Conservation (phyloP, 2,329 filamentous ascomycete species). For the Aspergillus novofumigatus region DNA sequence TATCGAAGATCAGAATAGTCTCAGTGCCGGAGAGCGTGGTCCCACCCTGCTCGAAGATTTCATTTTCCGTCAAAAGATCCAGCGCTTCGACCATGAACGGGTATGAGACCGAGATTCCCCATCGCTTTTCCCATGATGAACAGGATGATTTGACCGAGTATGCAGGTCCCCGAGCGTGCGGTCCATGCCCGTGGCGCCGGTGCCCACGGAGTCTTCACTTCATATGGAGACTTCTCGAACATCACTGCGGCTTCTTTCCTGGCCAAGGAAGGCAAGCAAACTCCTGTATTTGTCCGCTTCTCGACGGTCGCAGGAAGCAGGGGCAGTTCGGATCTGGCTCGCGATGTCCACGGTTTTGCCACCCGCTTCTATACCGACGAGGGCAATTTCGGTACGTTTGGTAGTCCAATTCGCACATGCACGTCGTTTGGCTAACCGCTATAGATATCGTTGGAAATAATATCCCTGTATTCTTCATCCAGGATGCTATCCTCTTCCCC, state of each 20-base stretch:
- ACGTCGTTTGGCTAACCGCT: constrained; percentile 5
- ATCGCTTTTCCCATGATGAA: not conserved
- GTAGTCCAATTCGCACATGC: not conserved
- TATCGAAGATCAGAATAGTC: constrained; percentile 62
- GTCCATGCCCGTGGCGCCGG: constrained; percentile 67
- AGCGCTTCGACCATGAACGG: constrained; percentile 66
- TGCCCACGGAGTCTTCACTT: constrained; percentile 66
- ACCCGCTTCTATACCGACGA: constrained; percentile 67
- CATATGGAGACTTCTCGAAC: constrained; percentile 63
- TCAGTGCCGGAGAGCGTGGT: constrained; percentile 64
- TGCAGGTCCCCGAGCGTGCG: constrained; percentile 57
- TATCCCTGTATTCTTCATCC: constrained; percentile 42
- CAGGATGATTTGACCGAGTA: constrained; percentile 2
- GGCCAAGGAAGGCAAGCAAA: constrained; percentile 53
- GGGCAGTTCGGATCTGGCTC: constrained; percentile 65
- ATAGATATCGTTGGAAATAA: constrained; percentile 37
- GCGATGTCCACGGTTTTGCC: constrained; percentile 72
- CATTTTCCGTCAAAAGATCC: constrained; percentile 68
- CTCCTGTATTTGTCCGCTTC: constrained; percentile 65
- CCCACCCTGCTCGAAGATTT: constrained; percentile 69
- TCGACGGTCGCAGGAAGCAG: constrained; percentile 68
- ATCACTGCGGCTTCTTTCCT: constrained; percentile 66
- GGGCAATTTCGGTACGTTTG: constrained; percentile 54
- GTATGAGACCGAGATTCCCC: constrained; percentile 38
- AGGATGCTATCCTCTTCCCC: constrained; percentile 41